These are phyloP conservation scores for Ustilago xerochloae DNA, from an alignment of 1,284 basidiomycete genomes.

Conservation along the genomic window DNA sequence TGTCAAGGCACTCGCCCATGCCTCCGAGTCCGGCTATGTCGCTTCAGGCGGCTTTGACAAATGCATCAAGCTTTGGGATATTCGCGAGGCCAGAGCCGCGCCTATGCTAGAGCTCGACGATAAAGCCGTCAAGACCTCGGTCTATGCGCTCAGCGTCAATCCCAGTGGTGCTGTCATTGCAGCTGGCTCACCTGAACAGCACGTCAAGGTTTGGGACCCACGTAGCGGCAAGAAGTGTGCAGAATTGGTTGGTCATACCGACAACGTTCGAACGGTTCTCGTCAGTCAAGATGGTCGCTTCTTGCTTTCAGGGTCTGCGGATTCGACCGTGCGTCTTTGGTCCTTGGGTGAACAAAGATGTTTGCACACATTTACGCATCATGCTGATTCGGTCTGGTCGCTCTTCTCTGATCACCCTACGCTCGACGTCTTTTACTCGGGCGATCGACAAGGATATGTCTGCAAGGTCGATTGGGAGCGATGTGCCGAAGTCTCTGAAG, in stretches of 20 bases:
- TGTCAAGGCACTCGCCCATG: slow-evolving; percentile 77
- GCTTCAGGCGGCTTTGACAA: slow-evolving; percentile 95
- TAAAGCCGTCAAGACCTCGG: slow-evolving; percentile 41
- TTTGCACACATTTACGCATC: slow-evolving; percentile 94
- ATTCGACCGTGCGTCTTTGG: slow-evolving; percentile 89
- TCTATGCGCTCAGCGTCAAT: slow-evolving; percentile 71
- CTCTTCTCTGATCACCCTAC: slow-evolving; percentile 86
- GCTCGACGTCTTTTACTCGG: slow-evolving; percentile 93
- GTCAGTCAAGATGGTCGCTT: slow-evolving; percentile 87
- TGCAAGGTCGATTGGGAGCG: slow-evolving; percentile 89
- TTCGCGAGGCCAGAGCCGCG: slow-evolving; percentile 56
- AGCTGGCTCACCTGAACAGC: slow-evolving; percentile 88
- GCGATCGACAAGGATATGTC: slow-evolving; percentile 88
- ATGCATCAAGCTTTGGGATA: slow-evolving; percentile 86
- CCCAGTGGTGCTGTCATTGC: slow-evolving; percentile 83
- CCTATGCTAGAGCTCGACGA: slow-evolving; percentile 57
- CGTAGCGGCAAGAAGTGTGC: slow-evolving; percentile 69
- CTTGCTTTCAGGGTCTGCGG: slow-evolving; percentile 68
- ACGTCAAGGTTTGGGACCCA: slow-evolving; percentile 92
- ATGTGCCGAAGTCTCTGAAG: slow-evolving; percentile 82
- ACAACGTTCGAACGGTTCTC: slow-evolving; percentile 90
- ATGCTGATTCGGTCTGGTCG: slow-evolving; percentile 94
- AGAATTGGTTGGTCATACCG: slow-evolving; percentile 80
- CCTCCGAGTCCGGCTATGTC: slow-evolving; percentile 54
- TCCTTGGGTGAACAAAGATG: slow-evolving; percentile 88